Base-by-base conservation (phyloP, 495 filamentous ascomycete species). In the Podospora fimiseda region DNA sequence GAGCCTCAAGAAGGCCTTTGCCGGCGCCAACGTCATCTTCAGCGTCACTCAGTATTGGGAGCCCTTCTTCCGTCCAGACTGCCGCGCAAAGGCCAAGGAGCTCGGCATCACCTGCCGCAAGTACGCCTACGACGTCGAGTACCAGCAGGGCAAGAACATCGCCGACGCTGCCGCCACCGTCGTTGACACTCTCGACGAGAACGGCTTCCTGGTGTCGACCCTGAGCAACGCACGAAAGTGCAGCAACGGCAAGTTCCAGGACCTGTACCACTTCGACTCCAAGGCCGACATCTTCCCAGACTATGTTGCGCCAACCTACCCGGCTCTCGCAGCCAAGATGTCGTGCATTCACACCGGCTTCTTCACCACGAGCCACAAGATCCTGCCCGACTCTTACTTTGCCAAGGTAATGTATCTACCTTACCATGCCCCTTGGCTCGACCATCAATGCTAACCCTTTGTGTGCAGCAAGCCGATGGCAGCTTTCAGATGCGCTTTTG, bases 31-130 rank as follows among this genome's bases (percentile, higher is more conserved):
- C 57, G 47, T 72, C 48, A 77, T 79, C 55, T 77, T 76, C 68
- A 65, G 61, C 61, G 70, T 76, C 42, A 80, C 76, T 7, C 68
- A 79, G 50, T 81, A 74, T 62, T 80, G 72, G 71, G 72, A 74
- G 39, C 57, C 70, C 37, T 72, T 68, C 51, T 68, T 65, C 59
- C 60, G 60, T 1, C 59, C 59, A 0, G 64, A 63, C 57, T 63
- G 56, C 52, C 64, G 62, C 13, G 59, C 51, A 16, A 52, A 47
- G 48, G 62, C 62, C 4, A 21, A 19, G 5, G 53, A 58, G 45
- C 52, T 55, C 9, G 63, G 67, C 37, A 36, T 69, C 2, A 55
- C 51, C 15, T 67, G 61, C 56, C 70, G 73, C 47, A 61, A 68
- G 41, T 60, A 72, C 27, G 78, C 72, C 7, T 78, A 73, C 46